A percentile compares a stretch with the other conserved stretches of the same genome.
Evolutionary conservation across 371 early-diverging fungal species (phyloP).

Genomic region (Nosema granulosis): DNA sequence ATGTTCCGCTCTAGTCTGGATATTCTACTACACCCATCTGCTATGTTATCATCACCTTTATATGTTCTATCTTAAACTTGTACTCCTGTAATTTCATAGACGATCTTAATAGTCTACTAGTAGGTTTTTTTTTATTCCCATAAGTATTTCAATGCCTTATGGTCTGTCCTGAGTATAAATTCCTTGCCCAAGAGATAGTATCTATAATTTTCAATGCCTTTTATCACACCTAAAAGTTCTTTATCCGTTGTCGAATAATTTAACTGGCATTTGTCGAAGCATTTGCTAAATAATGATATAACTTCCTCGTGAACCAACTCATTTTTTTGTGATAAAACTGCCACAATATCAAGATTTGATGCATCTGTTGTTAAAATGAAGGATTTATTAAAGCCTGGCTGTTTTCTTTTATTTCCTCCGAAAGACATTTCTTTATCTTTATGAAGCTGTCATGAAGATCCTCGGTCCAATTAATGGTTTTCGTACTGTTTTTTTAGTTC

Average conservation of each 20-base stretch:
- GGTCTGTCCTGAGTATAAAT: constrained; percentile 56
- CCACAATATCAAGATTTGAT: not conserved
- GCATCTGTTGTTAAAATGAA: constrained; percentile 56
- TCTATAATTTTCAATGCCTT: constrained; percentile 46
- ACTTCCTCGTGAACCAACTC: not conserved
- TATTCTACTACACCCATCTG: not conserved
- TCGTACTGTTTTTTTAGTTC: not conserved
- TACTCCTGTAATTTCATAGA: constrained; percentile 11
- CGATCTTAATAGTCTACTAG: not conserved
- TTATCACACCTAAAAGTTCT: constrained; percentile 38
- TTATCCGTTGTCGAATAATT: constrained; percentile 48
- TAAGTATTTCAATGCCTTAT: constrained; percentile 50
- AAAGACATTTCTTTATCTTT: not conserved
- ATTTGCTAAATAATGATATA: constrained; percentile 3
- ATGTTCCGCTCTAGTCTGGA: not conserved
- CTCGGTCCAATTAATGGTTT: not conserved
- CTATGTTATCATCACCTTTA: constrained; percentile 16
- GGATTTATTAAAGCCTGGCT: constrained; percentile 13
- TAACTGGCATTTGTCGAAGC: not conserved
- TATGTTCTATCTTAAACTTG: constrained; percentile 21
- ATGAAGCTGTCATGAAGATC: not conserved
- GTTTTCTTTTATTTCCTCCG: not conserved
- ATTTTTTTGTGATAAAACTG: not conserved
- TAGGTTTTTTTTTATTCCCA: constrained; percentile 15
- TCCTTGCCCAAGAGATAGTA: constrained; percentile 37